Evolutionary conservation across 2,329 filamentous ascomycete species (phyloP).

Genomic region (Ophiocordyceps camponoti-rufipedis): DNA sequence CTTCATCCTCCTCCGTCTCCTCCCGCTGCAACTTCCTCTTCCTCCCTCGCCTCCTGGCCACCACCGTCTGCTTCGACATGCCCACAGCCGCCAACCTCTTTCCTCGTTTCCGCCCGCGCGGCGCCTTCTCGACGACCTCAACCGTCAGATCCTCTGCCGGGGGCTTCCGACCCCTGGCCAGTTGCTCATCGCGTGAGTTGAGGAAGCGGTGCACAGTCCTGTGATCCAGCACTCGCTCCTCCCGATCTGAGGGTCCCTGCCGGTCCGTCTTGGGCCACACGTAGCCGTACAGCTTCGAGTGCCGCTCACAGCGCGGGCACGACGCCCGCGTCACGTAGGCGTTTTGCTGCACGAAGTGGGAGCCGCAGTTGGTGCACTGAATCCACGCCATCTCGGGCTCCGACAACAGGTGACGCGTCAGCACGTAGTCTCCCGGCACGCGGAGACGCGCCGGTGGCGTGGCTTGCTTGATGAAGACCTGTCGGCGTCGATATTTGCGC

Average conservation of each 20-base stretch:
- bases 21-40: not conserved
- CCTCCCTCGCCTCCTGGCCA: not conserved
- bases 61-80: not conserved
- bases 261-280: conserved; percentile 90
- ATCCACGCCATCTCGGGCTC: conserved; percentile 71
- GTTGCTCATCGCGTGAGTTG: conserved; percentile 47
- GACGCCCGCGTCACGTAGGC: conserved; percentile 72
- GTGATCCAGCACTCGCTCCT: conserved; percentile 62
- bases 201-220: conserved; percentile 76
- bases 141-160: not conserved
- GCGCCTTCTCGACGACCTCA: not conserved
- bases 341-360: conserved; percentile 72
- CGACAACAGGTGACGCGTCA: conserved; percentile 58
- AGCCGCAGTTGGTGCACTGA: conserved; percentile 67
- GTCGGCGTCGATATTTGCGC: conserved; percentile 16
- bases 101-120: conserved; percentile 1
- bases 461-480: conserved; percentile 15
- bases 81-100: not conserved
- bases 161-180: conserved; percentile 23
- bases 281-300: conserved; percentile 90
- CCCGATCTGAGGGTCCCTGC: conserved; percentile 54
- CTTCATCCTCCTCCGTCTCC: not conserved
- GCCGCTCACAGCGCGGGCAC: conserved; percentile 84
- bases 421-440: conserved; percentile 61
- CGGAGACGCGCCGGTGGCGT: conserved; percentile 23